phyloP scores from a whole-genome alignment of 306 rosid genomes.

The Nissolia schottii region DNA sequence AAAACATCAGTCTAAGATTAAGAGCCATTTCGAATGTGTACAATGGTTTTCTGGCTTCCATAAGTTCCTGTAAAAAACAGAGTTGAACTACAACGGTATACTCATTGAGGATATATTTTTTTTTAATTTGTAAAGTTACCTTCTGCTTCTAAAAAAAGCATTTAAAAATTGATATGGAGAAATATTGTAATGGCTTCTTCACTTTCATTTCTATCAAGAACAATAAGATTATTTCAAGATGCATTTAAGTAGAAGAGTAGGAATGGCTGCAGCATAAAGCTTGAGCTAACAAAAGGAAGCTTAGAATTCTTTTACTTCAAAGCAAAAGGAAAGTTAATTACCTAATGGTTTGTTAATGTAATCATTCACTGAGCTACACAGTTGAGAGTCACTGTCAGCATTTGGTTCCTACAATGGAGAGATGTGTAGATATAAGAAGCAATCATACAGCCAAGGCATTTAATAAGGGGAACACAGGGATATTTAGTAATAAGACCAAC shows the following conservation, averaged over 20 bases:
- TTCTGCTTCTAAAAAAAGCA: not conserved
- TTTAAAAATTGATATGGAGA: not conserved
- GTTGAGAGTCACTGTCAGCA: constrained; percentile 61
- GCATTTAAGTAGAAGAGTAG: not conserved
- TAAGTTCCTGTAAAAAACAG: not conserved
- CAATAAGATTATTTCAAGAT: not conserved
- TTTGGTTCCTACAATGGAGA: constrained; percentile 57
- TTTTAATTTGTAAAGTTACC: not conserved
- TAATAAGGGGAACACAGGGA: not conserved
- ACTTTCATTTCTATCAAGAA: not conserved
- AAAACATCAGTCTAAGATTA: not conserved
- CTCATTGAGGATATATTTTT: not conserved
- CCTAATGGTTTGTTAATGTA: constrained; percentile 77
- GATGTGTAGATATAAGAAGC: constrained; percentile 10
- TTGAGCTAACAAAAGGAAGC: not conserved
- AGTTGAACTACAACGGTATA: not conserved
- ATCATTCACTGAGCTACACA: constrained; percentile 71
- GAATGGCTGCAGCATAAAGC: not conserved
- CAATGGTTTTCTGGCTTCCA: not conserved
- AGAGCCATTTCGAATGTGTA: not conserved
- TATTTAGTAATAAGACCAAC: constrained; percentile 34
- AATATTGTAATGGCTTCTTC: not conserved
- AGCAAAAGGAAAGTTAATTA: constrained; percentile 18
- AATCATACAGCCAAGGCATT: not conserved
- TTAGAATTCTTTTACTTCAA: not conserved